A percentile compares a stretch with the other conserved stretches of the same genome.
Evolutionary conservation across 768 basidiomycete genomes (phyloP).

Genomic region (Phylloporus arenicola): DNA sequence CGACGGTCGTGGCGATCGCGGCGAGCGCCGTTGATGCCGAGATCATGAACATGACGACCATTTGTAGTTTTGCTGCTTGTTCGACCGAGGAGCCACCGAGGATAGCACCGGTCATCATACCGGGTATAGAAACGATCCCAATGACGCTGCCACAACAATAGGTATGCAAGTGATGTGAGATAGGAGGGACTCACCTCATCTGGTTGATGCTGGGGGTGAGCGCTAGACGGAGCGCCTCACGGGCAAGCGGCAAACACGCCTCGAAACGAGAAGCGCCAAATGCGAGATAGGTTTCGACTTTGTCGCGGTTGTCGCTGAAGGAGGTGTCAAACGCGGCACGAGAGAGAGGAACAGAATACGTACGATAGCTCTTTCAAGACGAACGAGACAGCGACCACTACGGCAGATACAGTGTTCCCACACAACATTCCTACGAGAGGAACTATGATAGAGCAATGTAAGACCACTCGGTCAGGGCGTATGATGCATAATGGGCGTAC

Average conservation of each 20-base stretch:
- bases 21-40: slow-evolving; percentile 70
- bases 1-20: slow-evolving; percentile 56
- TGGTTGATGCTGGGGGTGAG: slow-evolving; percentile 78
- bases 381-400: slow-evolving; percentile 64
- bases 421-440: slow-evolving; percentile 85
- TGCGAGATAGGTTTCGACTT: slow-evolving; percentile 79
- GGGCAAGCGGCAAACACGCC: slow-evolving; percentile 74
- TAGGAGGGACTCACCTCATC: slow-evolving; percentile 55
- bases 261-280: slow-evolving; percentile 83
- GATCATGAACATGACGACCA: slow-evolving; percentile 95
- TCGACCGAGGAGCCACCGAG: slow-evolving; percentile 80
- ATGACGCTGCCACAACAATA: slow-evolving; percentile 44
- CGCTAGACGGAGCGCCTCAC: slow-evolving; percentile 73
- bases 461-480: not conserved
- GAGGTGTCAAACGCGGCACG: not conserved
- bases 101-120: slow-evolving; percentile 92
- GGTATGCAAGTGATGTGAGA: not conserved
- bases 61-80: slow-evolving; percentile 81
- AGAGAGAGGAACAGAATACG: not conserved
- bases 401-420: slow-evolving; percentile 69
- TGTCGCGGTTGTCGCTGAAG: slow-evolving; percentile 73
- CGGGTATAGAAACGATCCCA: slow-evolving; percentile 75
- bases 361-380: slow-evolving; percentile 76
- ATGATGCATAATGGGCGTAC: slow-evolving; percentile 34
- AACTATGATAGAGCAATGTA: slow-evolving; percentile 38